A percentile compares a stretch with the other conserved stretches of the same genome.
These are phyloP conservation scores for Chrysanthemum lavandulifolium DNA, from an alignment of 129 eudicot species.

Conservation along the genomic window DNA sequence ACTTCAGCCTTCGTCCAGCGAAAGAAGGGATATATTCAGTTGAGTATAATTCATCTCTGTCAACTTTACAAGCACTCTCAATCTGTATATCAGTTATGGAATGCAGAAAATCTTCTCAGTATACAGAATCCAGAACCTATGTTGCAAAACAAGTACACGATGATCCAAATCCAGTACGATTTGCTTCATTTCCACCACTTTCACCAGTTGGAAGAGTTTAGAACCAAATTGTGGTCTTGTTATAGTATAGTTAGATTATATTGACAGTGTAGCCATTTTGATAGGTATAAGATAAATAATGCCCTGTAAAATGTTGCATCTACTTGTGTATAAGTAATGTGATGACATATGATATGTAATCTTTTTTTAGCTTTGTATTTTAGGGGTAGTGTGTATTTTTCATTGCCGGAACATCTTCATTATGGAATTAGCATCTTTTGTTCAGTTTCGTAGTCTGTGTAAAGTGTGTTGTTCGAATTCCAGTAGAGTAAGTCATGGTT, in stretches of 20 bases:
- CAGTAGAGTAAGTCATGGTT: too few relatives aligned
- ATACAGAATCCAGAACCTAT: slow-evolving; percentile 27
- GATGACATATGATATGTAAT: slow-evolving; percentile 17
- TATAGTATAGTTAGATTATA: slow-evolving; percentile 6
- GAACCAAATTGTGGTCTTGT: not conserved
- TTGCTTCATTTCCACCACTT: slow-evolving; percentile 43
- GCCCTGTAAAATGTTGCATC: slow-evolving; percentile 10
- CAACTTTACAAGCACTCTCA: slow-evolving; percentile 72
- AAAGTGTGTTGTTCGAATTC: not conserved
- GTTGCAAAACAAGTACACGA: slow-evolving; percentile 30
- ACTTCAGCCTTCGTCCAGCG: slow-evolving; percentile 49
- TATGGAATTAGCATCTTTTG: not conserved
- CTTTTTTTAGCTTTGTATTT: not conserved
- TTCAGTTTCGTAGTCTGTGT: slow-evolving; percentile 1
- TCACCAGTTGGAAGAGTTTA: slow-evolving; percentile 43
- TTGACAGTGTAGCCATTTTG: slow-evolving; percentile 15
- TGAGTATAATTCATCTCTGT: slow-evolving; percentile 60
- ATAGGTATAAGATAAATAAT: slow-evolving; percentile 14
- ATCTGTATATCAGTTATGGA: slow-evolving; percentile 59
- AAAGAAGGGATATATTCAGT: slow-evolving; percentile 65
- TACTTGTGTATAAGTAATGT: slow-evolving; percentile 25
- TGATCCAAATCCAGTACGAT: slow-evolving; percentile 37
- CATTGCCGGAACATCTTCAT: not conserved
- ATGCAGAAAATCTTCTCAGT: slow-evolving; percentile 43
- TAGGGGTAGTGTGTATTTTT: not conserved